Evolutionary conservation across 441 rosid genomes (phyloP).

Genomic region (Gossypium gossypioides): DNA sequence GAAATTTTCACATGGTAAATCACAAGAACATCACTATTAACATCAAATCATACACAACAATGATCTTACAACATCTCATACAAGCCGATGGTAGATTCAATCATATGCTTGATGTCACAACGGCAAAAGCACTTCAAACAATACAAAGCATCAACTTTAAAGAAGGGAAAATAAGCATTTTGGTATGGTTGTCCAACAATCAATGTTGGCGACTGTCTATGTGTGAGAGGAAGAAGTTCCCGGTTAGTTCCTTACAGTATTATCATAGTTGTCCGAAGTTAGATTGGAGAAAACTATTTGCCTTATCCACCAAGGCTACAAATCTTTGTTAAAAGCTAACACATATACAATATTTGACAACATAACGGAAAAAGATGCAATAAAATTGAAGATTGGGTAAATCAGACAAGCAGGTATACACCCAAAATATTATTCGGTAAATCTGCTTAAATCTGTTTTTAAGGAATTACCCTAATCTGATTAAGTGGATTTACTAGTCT

Average conservation of each 20-base stretch:
- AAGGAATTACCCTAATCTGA: not conserved
- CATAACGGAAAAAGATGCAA: not conserved
- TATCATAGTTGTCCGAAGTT: not conserved
- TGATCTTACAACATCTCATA: not conserved
- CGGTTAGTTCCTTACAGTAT: not conserved
- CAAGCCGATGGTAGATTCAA: constrained; percentile 1
- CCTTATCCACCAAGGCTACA: not conserved
- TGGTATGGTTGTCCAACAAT: not conserved
- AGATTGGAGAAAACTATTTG: not conserved
- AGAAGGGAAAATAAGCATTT: not conserved
- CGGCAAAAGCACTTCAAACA: not conserved
- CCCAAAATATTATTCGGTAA: not conserved
- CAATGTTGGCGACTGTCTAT: not conserved
- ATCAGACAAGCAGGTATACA: not conserved
- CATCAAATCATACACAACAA: not conserved
- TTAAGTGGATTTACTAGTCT: not conserved
- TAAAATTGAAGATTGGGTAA: not conserved
- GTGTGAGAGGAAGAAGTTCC: not conserved
- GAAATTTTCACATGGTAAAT: not conserved
- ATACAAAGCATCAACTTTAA: not conserved
- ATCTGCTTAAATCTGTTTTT: not conserved
- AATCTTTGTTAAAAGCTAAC: not conserved
- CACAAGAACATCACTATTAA: not conserved
- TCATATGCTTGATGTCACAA: constrained; percentile 4
- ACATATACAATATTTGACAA: not conserved